phyloP scores from a whole-genome alignment of 2,329 filamentous ascomycete species.

The Plectosphaerella cucumerina region DNA sequence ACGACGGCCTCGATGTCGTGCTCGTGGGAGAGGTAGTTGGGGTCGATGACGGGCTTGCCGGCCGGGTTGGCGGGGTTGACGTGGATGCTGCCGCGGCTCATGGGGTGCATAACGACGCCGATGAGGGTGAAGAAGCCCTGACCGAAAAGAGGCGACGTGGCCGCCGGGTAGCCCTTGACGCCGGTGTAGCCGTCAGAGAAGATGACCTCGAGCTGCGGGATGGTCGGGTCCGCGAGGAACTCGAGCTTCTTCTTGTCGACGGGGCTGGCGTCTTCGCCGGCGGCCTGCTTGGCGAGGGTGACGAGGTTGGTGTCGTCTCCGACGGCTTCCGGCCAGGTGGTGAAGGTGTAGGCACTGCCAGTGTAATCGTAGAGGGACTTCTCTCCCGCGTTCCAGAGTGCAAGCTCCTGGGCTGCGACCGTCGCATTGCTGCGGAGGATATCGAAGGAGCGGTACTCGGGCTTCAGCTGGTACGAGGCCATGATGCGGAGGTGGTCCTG shows the following conservation, averaged over 20 bases:
- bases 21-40: slow-evolving; percentile 20
- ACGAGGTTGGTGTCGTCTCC: slow-evolving; percentile 23
- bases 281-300: slow-evolving; percentile 25
- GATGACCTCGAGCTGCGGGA: slow-evolving; percentile 37
- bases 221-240: slow-evolving; percentile 27
- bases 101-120: slow-evolving; percentile 22
- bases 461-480: slow-evolving; percentile 27
- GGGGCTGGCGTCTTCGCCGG: slow-evolving; percentile 17
- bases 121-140: slow-evolving; percentile 22
- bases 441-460: slow-evolving; percentile 1
- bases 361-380: slow-evolving; percentile 34
- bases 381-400: slow-evolving; percentile 25
- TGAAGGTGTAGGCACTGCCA: slow-evolving; percentile 32
- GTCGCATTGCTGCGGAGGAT: slow-evolving; percentile 5
- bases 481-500: slow-evolving; percentile 30
- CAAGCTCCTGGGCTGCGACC: slow-evolving; percentile 32
- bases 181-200: slow-evolving; percentile 42
- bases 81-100: slow-evolving; percentile 26
- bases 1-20: slow-evolving; percentile 21
- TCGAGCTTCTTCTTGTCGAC: slow-evolving; percentile 34
- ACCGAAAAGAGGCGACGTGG: slow-evolving; percentile 21
- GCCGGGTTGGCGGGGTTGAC: slow-evolving; percentile 26
- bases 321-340: slow-evolving; percentile 33
- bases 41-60: slow-evolving; percentile 26
- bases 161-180: slow-evolving; percentile 26